Percentiles rank a stretch among this genome's conserved stretches.
phyloP scores from a whole-genome alignment of 345 rosid species.

The Populus simonii region DNA sequence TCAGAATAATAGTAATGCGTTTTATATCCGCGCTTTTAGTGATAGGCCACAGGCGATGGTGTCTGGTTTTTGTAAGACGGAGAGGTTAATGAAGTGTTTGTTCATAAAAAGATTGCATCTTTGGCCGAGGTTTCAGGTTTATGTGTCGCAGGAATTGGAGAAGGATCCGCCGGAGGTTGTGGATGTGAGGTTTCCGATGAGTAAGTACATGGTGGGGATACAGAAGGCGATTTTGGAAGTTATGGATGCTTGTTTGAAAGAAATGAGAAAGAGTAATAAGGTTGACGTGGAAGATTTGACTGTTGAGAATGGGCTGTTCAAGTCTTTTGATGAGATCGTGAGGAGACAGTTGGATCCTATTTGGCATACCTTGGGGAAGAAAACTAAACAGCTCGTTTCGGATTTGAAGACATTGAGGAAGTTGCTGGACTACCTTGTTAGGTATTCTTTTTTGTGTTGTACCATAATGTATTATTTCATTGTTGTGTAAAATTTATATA shows the following conservation, averaged over 20 bases:
- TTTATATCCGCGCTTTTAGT: constrained; percentile 59
- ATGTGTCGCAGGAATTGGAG: constrained; percentile 86
- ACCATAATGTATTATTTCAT: not conserved
- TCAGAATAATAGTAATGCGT: constrained; percentile 19
- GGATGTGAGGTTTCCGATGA: constrained; percentile 85
- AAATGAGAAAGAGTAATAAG: constrained; percentile 92
- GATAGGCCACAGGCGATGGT: constrained; percentile 88
- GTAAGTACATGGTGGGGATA: constrained; percentile 75
- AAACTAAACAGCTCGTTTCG: constrained; percentile 91
- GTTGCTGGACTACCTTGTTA: constrained; percentile 92
- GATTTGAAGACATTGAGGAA: constrained; percentile 96
- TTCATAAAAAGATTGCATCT: constrained; percentile 62
- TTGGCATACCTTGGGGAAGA: constrained; percentile 94
- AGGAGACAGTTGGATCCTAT: constrained; percentile 95
- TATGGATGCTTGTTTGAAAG: constrained; percentile 93
- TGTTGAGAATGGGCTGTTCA: constrained; percentile 89
- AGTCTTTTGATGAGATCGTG: constrained; percentile 97
- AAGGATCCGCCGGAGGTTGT: constrained; percentile 76
- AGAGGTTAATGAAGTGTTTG: constrained; percentile 76
- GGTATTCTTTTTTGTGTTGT: constrained; percentile 36
- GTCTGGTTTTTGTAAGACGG: constrained; percentile 87
- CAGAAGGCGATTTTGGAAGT: constrained; percentile 88
- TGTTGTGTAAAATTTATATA: not conserved
- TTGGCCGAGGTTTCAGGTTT: constrained; percentile 94
- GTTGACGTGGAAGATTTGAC: constrained; percentile 97